Evolutionary conservation across 495 filamentous ascomycete species (phyloP), one percentile per base, ranked within the genome.

Genomic region (Neurospora sp.): DNA sequence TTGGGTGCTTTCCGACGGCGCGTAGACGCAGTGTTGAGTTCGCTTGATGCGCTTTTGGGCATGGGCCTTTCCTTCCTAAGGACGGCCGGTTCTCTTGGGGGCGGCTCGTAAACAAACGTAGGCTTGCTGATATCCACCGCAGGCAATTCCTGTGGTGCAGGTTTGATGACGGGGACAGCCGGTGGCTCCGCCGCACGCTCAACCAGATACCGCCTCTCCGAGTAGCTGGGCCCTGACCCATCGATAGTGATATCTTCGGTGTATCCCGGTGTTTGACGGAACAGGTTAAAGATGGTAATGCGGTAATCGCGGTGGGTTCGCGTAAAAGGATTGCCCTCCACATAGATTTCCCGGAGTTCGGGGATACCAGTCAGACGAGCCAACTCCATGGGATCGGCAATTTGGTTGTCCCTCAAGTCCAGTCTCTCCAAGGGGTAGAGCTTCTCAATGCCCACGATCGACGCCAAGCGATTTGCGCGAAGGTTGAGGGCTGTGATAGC

Each of bases 401-500:
- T 83, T 72, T 89, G 91, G 82, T 99, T 99, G 78, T 98, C 96
- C 77, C 96, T 87, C 20, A 99, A 84, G 80, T 99, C 96, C 68
- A 99, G 83, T 74, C 94, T 87, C 79, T 99, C 94, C 70, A 99
- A 82, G 0, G 95, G 94, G 53, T 92, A 88, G 7, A 98, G 86
- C 74, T 92, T 90, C 82, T 99, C 94, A 72, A 99, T 91, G 3
- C 96, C 96, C 20, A 93, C 93, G 69, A 99, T 88, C 8, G 94
- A 97, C 40, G 88, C 87, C 71, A 99, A 88, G 42, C 94, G 92
- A 80, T 99, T 99, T 27, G 88, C 91, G 61, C 96, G 91, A 61
- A 99, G 88, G 78, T 98, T 98, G 75, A 99, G 86, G 27, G 93
- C 93, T 4, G 91, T 95, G 74, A 98, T 97, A 68, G 96, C 95